Evolutionary conservation across 1,139 yeast species (phyloP).

Genomic region (Magnusiomyces starmeri): DNA sequence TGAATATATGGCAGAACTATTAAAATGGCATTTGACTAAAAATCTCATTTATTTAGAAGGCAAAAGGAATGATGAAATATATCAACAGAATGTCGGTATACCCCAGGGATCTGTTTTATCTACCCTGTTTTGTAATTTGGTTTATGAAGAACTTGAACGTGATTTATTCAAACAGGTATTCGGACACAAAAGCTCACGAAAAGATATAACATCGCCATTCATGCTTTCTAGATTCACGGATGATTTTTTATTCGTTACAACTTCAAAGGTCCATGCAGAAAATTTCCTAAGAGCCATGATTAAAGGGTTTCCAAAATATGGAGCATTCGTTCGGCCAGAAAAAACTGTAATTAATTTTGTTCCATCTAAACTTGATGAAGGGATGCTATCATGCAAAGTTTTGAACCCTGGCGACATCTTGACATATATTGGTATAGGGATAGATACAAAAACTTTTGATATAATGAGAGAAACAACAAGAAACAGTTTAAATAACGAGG

Average conservation of each 20-base stretch:
- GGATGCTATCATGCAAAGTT: neutral
- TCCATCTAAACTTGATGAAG: conserved; percentile 4
- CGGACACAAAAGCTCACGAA: conserved; percentile 27
- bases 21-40: conserved; percentile 38
- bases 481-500: too few relatives aligned
- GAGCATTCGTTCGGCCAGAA: conserved; percentile 49
- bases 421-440: conserved; percentile 16
- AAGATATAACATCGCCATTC: conserved; percentile 27
- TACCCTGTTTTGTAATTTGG: conserved; percentile 64
- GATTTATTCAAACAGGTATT: conserved; percentile 28
- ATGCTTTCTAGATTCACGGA: conserved; percentile 66
- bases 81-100: conserved; percentile 54
- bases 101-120: conserved; percentile 86
- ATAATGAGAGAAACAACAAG: too few relatives aligned
- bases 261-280: conserved; percentile 29
- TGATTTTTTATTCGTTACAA: conserved; percentile 69
- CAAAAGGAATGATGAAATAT: conserved; percentile 29
- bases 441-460: conserved; percentile 13
- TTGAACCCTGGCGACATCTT: conserved; percentile 4
- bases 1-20: conserved; percentile 15
- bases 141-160: conserved; percentile 59
- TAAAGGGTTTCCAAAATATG: conserved; percentile 45
- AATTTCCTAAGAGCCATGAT: conserved; percentile 29
- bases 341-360: conserved; percentile 43
- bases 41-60: conserved; percentile 36